Evolutionary conservation across 371 early-diverging fungal genomes (phyloP), one percentile per base, ranked within the genome.

Genomic region (Apophysomyces trapeziformis): DNA sequence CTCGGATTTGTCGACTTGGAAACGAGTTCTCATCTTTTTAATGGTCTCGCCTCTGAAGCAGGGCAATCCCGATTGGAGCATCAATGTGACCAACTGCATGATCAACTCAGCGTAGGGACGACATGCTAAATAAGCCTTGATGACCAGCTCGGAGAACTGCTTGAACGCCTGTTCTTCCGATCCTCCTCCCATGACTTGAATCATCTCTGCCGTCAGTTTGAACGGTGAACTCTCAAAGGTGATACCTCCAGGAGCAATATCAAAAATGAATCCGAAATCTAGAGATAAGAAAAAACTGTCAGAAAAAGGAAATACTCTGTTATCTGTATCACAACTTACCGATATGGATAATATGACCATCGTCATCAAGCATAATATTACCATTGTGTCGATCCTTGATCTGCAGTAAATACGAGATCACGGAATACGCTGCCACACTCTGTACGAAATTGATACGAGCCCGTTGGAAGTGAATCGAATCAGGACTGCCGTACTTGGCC

Each of bases 361-460:
- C 86, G 58, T 96, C 93, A 69, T 99, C 99, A 66, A 99, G 81
- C 99, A 99, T 98, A 66, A 99, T 99, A 79, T 99, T 99, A 58
- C 99, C 99, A 77, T 99, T 99, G 80, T 99, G 99, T 32, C 99
- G 89, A 83, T 99, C 99, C 79, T 99, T 99, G 77, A 99, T 94
- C 72, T 96, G 96, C 38, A 99, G 84, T 63, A 99, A 64, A 80
- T 96, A 99, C 32, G 95, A 88, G 38, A 99, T 90, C 16, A 99
- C 88, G 7, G 98, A 98, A 75, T 99, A 99, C 21, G 99, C 98
- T 1, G 99, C 99, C 37, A 96, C 88, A 68, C 95, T 95, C 70
- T 94, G 93, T 12, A 99, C 94, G 89, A 99, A 99, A 74, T 95
- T 95, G 69, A 87, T 90, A 43, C 96, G 90, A 1, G 99, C 99